Evolutionary conservation across 495 filamentous ascomycete species (phyloP), one percentile per base, ranked within the genome.

Genomic region (Thozetella sp.): DNA sequence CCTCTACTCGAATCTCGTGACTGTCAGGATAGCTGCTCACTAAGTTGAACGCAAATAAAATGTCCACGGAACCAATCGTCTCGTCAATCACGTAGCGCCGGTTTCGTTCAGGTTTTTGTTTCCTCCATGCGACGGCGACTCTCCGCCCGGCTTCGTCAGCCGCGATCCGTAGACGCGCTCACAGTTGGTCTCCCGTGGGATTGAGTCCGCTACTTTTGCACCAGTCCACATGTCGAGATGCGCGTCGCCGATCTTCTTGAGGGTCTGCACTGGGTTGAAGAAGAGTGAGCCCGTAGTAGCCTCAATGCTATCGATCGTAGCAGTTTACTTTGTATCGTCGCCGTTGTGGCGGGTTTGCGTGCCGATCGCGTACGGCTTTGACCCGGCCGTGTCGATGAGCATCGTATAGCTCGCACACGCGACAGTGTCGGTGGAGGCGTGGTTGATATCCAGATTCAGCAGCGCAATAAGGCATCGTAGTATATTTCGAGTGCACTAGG

Each of bases 141-240:
- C 67, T 3, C 75, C 75, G 45, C 79, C 80, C 2, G 76, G 78
- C 37, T 63, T 67, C 13, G 76, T 79, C 25, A 67, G 58, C 59
- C 48, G 52, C 15, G 66, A 71, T 0, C 79, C 79, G 59, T 82
- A 78, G 9, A 80, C 75, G 0, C 79, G 63, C 67, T 80, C 77
- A 54, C 79, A 82, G 54, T 76, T 57, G 2, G 75, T 76, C 1
- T 78, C 79, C 76, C 76, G 80, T 0, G 78, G 75, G 9, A 82
- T 79, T 0, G 67, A 65, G 54, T 76, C 75, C 0, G 73, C 73
- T 1, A 78, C 79, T 25, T 67, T 75, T 0, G 68, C 65, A 66
- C 78, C 76, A 1, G 74, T 80, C 76, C 76, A 80, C 76, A 82
- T 78, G 48, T 82, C 79, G 1, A 82, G 67, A 53, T 81, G 81